Conservation (phyloP, 169 alveolate genomes). For the Plasmodium gonderi region DNA sequence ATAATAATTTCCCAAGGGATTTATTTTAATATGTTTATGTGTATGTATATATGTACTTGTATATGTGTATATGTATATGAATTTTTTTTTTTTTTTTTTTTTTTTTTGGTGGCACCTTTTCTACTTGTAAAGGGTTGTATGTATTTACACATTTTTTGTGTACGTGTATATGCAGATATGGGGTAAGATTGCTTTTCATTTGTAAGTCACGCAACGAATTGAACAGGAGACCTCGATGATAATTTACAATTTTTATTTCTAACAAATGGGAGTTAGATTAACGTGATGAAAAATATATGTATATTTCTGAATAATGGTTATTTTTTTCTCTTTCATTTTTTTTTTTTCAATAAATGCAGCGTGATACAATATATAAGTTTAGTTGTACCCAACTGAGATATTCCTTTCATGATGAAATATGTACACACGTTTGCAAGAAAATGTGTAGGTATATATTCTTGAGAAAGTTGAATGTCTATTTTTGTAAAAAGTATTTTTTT, state of each 20-base stretch:
- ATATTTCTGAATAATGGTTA: too few species aligned
- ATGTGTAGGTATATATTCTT: neutral
- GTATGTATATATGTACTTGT: neutral
- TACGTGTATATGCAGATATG: too few species aligned
- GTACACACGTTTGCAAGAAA: neutral
- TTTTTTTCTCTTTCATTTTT: too few species aligned
- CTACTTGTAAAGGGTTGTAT: neutral
- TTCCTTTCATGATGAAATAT: neutral
- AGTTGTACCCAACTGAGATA: neutral
- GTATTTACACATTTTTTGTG: too few species aligned
- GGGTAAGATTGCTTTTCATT: too few species aligned
- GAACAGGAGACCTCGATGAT: too few species aligned
- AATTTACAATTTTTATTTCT: too few species aligned
- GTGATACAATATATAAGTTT: neutral
- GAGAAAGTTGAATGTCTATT: slow-evolving; percentile 8
- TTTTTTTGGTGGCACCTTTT: neutral
- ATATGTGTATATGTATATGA: neutral
- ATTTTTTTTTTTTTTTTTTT: neutral
- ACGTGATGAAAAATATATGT: too few species aligned
- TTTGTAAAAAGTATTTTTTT: neutral
- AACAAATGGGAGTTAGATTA: too few species aligned
- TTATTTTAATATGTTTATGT: neutral
- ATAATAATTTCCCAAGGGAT: neutral
- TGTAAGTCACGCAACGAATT: too few species aligned
- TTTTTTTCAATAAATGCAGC: too few species aligned